phyloP scores from a whole-genome alignment of 768 basidiomycete genomes.

The Leccinellum rugosiceps region DNA sequence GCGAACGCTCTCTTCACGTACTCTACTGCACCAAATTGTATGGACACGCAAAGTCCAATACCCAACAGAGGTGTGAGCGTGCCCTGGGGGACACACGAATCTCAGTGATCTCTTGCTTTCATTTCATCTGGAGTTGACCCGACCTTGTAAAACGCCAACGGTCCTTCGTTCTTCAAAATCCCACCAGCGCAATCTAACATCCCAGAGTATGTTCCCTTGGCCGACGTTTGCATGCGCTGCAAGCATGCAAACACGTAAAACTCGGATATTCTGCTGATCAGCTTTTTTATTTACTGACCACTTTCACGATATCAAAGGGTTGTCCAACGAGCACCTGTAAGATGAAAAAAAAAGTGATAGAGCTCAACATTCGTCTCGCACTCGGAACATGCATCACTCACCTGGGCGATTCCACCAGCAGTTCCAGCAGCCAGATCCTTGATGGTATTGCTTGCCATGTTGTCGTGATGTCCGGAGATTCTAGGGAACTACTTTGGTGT shows the following conservation, averaged over 20 bases:
- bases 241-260: constrained; percentile 12
- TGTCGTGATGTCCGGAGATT: constrained; percentile 9
- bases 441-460: constrained; percentile 51
- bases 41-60: constrained; percentile 92
- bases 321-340: constrained; percentile 81
- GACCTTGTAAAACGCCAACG: constrained; percentile 94
- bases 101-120: not conserved
- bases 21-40: constrained; percentile 92
- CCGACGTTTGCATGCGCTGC: constrained; percentile 92
- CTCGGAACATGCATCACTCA: constrained; percentile 21
- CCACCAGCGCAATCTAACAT: constrained; percentile 90
- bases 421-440: constrained; percentile 91
- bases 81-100: constrained; percentile 48
- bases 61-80: constrained; percentile 88
- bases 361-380: not conserved
- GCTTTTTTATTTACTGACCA: constrained; percentile 50
- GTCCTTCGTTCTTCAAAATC: constrained; percentile 87
- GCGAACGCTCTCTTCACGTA: constrained; percentile 79
- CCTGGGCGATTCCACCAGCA: constrained; percentile 88
- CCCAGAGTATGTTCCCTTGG: constrained; percentile 83
- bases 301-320: constrained; percentile 97
- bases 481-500: not conserved
- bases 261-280: not conserved
- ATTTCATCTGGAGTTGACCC: not conserved
- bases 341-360: constrained; percentile 1